Conservation (phyloP, 2,329 filamentous ascomycete species). For the Albophoma yamanashiensis region DNA sequence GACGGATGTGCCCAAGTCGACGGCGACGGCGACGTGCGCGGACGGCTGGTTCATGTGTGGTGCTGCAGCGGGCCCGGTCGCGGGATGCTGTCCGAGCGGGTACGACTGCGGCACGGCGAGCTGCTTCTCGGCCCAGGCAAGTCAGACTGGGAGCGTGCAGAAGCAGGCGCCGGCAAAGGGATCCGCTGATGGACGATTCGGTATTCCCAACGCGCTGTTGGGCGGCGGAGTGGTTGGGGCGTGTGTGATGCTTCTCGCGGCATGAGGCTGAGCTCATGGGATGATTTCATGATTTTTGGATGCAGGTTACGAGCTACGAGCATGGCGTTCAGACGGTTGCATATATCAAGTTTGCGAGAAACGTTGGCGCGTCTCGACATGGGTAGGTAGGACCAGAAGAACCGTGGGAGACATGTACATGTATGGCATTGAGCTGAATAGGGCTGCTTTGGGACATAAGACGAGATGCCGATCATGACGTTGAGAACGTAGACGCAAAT, state of each 20-base stretch:
- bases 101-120: slow-evolving; percentile 63
- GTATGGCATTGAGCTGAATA: neutral
- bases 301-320: neutral
- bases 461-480: neutral
- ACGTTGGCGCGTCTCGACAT: neutral
- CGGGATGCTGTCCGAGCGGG: slow-evolving; percentile 76
- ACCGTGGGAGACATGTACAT: neutral
- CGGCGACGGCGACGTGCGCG: slow-evolving; percentile 49
- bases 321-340: neutral
- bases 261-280: neutral
- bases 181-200: neutral
- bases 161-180: slow-evolving; percentile 34
- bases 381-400: neutral
- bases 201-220: neutral
- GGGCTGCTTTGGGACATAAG: neutral
- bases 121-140: slow-evolving; percentile 49
- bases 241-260: neutral
- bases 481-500: neutral
- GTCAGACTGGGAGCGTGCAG: slow-evolving; percentile 44
- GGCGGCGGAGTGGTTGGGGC: neutral
- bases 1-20: slow-evolving; percentile 32
- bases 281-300: neutral
- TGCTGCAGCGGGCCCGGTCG: slow-evolving; percentile 43
- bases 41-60: slow-evolving; percentile 69
- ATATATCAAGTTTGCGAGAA: neutral